Evolutionary conservation across 1,284 basidiomycete genomes (phyloP).

Genomic region (Testicularia cyperi): DNA sequence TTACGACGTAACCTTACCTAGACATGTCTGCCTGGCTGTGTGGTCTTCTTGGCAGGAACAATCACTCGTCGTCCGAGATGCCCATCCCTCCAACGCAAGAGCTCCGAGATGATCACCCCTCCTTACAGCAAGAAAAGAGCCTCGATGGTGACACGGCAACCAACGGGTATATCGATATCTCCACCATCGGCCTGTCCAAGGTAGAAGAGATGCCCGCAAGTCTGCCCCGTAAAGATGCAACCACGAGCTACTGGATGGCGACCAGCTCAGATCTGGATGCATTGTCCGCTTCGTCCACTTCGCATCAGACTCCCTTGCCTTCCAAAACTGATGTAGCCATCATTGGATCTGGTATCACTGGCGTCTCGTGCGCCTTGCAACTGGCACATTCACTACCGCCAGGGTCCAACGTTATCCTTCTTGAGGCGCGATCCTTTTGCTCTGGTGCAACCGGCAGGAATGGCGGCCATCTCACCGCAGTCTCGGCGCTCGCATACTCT

Average conservation of each 20-base stretch:
- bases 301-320: neutral
- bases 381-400: constrained; percentile 9
- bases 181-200: constrained; percentile 27
- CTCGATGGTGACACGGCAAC: neutral
- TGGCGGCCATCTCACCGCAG: constrained; percentile 46
- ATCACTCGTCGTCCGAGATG: too few relatives aligned
- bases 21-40: too few relatives aligned
- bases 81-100: too few relatives aligned
- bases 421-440: constrained; percentile 44
- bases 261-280: constrained; percentile 2
- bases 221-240: constrained; percentile 11
- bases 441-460: constrained; percentile 46
- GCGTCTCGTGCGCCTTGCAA: constrained; percentile 36
- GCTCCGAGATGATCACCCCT: too few relatives aligned
- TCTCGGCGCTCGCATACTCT: constrained; percentile 33
- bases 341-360: constrained; percentile 43
- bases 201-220: constrained; percentile 5
- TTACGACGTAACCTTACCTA: too few relatives aligned
- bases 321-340: constrained; percentile 16
- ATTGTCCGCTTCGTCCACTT: neutral
- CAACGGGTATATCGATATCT: constrained; percentile 25
- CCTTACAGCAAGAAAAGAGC: neutral
- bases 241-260: constrained; percentile 38
- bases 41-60: too few relatives aligned
- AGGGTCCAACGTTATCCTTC: constrained; percentile 9